Evolutionary conservation across 1,284 basidiomycete genomes (phyloP), one percentile per base, ranked within the genome.

Genomic region (Sanghuangporus sanghuang): DNA sequence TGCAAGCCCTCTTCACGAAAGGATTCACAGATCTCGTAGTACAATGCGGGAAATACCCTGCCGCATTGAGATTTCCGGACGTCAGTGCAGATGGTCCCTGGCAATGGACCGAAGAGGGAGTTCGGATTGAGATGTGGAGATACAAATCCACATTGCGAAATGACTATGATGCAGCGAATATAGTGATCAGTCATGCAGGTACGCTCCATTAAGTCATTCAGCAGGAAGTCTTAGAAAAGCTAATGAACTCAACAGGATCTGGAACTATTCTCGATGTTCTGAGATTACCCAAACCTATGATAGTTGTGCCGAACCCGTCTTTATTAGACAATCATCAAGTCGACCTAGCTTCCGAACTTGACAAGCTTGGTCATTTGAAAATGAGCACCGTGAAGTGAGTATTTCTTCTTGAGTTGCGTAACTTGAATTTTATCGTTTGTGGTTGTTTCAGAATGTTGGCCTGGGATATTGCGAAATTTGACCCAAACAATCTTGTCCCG

Each of bases 181-280:
- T 95, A 53, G 84, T 98, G 58, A 89, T 98, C 46, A 92, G 93
- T 71, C 96, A 98, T 81, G 96, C 94, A 71, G 95, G 95, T 95
- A 73, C 68, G 85, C 69, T 40, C 8, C 38, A 27, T 14, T 65
- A 49, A 35, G 5, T n/a, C 14, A 18, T n/a, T n/a, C 16, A n/a
- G 6, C 1, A n/a, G 6, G 44, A 7, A 16, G 7, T 18, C 44
- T n/a, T 46, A 38, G 7, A 9, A 18, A 23, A 27, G 42, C 57
- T 40, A 27, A 7, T 62, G 42, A 23, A 66, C 23, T 46, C 16
- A 14, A 16, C 71, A 97, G 96, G 96, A 58, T 92, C 96, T 11
- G 96, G 96, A 7, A 97, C 96, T 1, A 96, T 98, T 69, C 81
- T 98, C 44, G 93, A 96, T 56, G 93, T 90, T 11, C 78, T 98